Evolutionary conservation across 805 yeast genomes (phyloP).

Genomic region (Suhomyces sp.): DNA sequence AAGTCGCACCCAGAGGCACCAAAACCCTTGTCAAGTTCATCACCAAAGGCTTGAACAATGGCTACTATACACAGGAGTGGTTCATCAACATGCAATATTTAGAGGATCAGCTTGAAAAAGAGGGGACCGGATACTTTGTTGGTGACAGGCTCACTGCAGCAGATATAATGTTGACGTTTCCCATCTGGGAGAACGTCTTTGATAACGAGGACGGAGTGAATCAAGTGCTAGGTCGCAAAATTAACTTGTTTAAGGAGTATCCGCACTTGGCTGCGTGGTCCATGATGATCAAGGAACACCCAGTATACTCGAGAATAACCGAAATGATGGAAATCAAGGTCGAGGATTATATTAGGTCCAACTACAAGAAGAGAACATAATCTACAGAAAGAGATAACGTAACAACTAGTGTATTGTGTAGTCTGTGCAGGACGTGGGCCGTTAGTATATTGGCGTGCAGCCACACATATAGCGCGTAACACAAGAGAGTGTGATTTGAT

Average conservation of each 20-base stretch:
- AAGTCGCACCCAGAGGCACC: constrained; percentile 47
- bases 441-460: neutral
- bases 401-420: neutral
- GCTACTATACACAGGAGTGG: constrained; percentile 50
- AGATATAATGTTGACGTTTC: constrained; percentile 54
- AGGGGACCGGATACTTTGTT: constrained; percentile 42
- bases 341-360: constrained; percentile 12
- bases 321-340: constrained; percentile 31
- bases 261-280: constrained; percentile 41
- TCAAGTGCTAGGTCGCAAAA: constrained; percentile 33
- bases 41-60: constrained; percentile 45
- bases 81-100: constrained; percentile 36
- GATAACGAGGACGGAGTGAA: constrained; percentile 36
- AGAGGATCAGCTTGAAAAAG: constrained; percentile 33
- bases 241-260: constrained; percentile 26
- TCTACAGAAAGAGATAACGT: too few species aligned
- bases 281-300: constrained; percentile 28
- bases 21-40: constrained; percentile 43
- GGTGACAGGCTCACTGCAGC: constrained; percentile 53
- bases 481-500: neutral
- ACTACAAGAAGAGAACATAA: neutral
- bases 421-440: neutral
- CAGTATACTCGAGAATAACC: constrained; percentile 29
- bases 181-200: constrained; percentile 35
- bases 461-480: neutral